Conservation (phyloP, 148 eudicot genomes). For the Cornus florida region DNA sequence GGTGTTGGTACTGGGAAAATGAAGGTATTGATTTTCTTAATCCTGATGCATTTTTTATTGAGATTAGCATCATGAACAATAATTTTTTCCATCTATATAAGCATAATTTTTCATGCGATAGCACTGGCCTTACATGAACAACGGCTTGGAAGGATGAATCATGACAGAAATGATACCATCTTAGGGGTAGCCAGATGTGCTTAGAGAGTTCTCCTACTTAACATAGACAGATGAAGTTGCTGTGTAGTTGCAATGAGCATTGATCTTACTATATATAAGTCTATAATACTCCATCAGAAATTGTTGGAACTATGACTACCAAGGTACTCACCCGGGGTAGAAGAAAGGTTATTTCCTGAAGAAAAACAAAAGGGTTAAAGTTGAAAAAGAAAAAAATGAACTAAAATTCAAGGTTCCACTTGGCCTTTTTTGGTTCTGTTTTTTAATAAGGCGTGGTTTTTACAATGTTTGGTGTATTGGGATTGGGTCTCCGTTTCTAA, state of each 20-base stretch:
- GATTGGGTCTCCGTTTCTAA: background rate
- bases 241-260: background rate
- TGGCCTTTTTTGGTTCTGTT: background rate
- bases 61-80: background rate
- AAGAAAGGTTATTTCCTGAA: too few species aligned
- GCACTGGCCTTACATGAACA: background rate
- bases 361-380: background rate
- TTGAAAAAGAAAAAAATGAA: background rate
- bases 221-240: background rate
- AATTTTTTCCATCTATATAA: background rate
- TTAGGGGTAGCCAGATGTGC: background rate
- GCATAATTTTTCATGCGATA: background rate
- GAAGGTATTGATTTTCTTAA: slow-evolving; percentile 51
- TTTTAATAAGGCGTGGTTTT: background rate
- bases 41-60: background rate
- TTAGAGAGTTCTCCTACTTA: too few species aligned
- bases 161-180: background rate
- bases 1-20: slow-evolving; percentile 98
- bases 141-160: background rate
- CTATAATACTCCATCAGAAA: background rate
- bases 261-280: background rate
- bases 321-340: background rate
- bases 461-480: background rate
- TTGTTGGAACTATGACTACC: background rate
- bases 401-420: background rate